Evolutionary conservation across 768 basidiomycete species (phyloP).

Genomic region (Auriscalpium vulgare): DNA sequence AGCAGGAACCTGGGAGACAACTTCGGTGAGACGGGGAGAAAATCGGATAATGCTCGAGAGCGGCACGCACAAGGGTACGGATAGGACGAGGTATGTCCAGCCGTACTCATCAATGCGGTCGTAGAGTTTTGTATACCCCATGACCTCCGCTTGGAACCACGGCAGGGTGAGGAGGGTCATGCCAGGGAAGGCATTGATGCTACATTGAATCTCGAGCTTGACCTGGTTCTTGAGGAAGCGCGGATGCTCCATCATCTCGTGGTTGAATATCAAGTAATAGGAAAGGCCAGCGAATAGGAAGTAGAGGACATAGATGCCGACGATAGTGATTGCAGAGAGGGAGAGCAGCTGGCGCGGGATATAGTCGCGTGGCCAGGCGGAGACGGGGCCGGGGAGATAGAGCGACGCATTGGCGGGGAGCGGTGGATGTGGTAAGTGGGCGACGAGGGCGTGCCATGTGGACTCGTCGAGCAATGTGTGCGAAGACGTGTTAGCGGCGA

Average conservation of each 20-base stretch:
- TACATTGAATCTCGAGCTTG: conserved; percentile 65
- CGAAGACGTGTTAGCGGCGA: conserved; percentile 21
- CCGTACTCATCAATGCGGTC: conserved; percentile 75
- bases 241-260: conserved; percentile 92
- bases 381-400: conserved; percentile 29
- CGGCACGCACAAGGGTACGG: conserved; percentile 53
- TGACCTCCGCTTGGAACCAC: conserved; percentile 89
- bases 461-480: conserved; percentile 25
- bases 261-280: conserved; percentile 85
- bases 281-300: conserved; percentile 83
- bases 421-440: conserved; percentile 50
- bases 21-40: conserved; percentile 9
- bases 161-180: conserved; percentile 85
- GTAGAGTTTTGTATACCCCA: conserved; percentile 78
- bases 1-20: conserved; percentile 51
- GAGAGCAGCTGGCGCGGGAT: conserved; percentile 73
- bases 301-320: conserved; percentile 83
- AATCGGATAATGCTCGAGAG: background rate
- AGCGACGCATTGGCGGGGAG: conserved; percentile 24
- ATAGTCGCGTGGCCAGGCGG: conserved; percentile 83
- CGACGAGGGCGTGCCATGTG: conserved; percentile 47
- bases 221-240: conserved; percentile 88
- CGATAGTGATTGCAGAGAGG: conserved; percentile 57
- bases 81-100: conserved; percentile 60
- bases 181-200: conserved; percentile 68